These are phyloP conservation scores for Botrytis porri DNA, from an alignment of 2,329 filamentous ascomycete species.

Conservation along the genomic window DNA sequence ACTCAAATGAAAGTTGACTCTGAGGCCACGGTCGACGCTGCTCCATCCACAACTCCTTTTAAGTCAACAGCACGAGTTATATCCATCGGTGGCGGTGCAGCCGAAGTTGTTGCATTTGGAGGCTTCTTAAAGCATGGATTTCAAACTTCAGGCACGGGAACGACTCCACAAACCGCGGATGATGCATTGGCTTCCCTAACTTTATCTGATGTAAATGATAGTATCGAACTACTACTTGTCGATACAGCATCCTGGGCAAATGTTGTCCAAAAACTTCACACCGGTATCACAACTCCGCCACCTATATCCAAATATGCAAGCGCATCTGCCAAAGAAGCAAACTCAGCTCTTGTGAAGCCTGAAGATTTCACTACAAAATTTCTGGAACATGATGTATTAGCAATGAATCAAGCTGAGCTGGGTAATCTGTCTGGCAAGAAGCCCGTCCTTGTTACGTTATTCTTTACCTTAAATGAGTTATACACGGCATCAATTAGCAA, in stretches of 20 bases:
- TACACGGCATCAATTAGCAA: conserved; percentile 71
- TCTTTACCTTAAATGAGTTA: conserved; percentile 95
- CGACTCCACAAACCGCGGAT: conserved; percentile 2
- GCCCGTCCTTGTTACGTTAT: conserved; percentile 67
- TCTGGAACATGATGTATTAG: conserved; percentile 49
- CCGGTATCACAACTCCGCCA: conserved; percentile 52
- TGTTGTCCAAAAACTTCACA: conserved; percentile 58
- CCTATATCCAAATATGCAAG: conserved; percentile 53
- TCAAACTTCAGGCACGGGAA: conserved; percentile 16
- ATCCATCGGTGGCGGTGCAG: conserved; percentile 49
- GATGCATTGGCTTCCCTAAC: conserved; percentile 20
- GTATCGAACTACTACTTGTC: conserved; percentile 57
- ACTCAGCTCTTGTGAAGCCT: conserved; percentile 44
- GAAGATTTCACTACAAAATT: conserved; percentile 45
- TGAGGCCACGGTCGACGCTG: neutral
- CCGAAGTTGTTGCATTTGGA: conserved; percentile 63
- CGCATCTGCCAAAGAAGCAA: conserved; percentile 45
- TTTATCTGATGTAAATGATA: conserved; percentile 16
- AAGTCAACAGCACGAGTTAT: conserved; percentile 23
- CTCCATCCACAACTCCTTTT: neutral
- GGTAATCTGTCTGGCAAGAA: conserved; percentile 32
- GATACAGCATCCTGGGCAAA: conserved; percentile 77
- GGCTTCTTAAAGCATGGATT: conserved; percentile 47
- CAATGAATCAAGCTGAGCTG: conserved; percentile 41
- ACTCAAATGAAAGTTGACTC: neutral